Percentiles rank a stretch among this genome's conserved stretches.
These are phyloP conservation scores for Rubia balearica DNA, from an alignment of 305 asterid species.

Conservation along the genomic window DNA sequence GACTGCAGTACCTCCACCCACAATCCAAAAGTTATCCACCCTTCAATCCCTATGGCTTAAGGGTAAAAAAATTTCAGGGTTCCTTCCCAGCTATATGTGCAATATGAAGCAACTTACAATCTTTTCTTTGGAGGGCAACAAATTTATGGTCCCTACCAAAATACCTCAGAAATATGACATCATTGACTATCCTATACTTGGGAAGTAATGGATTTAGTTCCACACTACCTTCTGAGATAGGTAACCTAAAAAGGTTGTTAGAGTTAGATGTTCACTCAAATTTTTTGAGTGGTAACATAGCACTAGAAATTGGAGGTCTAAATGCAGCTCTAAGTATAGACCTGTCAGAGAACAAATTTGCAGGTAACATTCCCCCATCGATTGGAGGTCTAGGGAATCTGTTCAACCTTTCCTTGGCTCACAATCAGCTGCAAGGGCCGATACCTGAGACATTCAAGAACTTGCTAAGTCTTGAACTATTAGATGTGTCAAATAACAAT, in stretches of 20 bases:
- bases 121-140: conserved; percentile 17
- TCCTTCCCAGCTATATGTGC: conserved; percentile 18
- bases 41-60: conserved; percentile 22
- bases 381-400: conserved; percentile 24
- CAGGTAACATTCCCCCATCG: conserved; percentile 23
- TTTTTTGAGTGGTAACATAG: conserved; percentile 18
- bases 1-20: not conserved
- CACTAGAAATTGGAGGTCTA: conserved; percentile 23
- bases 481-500: conserved; percentile 12
- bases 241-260: conserved; percentile 17
- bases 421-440: conserved; percentile 23
- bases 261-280: conserved; percentile 19
- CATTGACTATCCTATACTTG: conserved; percentile 16
- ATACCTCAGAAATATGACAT: conserved; percentile 23
- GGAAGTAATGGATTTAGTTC: conserved; percentile 21
- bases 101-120: conserved; percentile 16
- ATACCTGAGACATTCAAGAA: conserved; percentile 25
- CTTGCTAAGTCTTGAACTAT: conserved; percentile 17
- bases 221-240: conserved; percentile 16
- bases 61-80: conserved; percentile 17
- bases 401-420: conserved; percentile 17
- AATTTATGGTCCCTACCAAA: conserved; percentile 22
- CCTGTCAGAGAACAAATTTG: conserved; percentile 21
- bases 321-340: conserved; percentile 17
- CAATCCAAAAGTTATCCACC: conserved; percentile 7